phyloP scores from a whole-genome alignment of 2,329 filamentous ascomycete genomes.

The Pseudogymnoascus sp. region DNA sequence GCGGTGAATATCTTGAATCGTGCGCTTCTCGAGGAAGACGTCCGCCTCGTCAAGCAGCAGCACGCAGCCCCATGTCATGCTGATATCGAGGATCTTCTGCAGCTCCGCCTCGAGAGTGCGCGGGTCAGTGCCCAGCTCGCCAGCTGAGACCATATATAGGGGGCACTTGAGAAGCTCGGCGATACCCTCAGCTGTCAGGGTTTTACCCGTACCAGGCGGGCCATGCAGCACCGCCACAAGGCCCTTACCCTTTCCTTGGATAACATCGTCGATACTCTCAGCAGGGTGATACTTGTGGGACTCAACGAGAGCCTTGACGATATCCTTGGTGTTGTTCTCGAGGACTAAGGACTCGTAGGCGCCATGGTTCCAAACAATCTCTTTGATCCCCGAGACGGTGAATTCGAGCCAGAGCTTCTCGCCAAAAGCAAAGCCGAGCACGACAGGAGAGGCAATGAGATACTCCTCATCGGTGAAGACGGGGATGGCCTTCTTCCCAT shows the following conservation, averaged over 20 bases:
- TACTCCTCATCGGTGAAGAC: conserved; percentile 76
- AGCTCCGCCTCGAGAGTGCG: conserved; percentile 65
- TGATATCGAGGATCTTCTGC: conserved; percentile 77
- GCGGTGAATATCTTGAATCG: conserved; percentile 73
- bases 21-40: conserved; percentile 74
- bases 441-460: conserved; percentile 72
- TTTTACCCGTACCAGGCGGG: conserved; percentile 81
- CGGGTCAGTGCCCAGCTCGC: conserved; percentile 73
- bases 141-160: conserved; percentile 73
- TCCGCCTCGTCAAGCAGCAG: conserved; percentile 80
- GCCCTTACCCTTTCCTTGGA: conserved; percentile 77
- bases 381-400: conserved; percentile 65
- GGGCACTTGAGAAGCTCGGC: conserved; percentile 75
- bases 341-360: conserved; percentile 79
- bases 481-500: conserved; percentile 29
- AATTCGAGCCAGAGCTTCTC: conserved; percentile 91
- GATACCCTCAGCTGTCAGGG: conserved; percentile 78
- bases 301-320: conserved; percentile 74
- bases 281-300: conserved; percentile 76
- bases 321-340: conserved; percentile 48
- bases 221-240: conserved; percentile 76
- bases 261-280: conserved; percentile 74
- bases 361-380: conserved; percentile 76
- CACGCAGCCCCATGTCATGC: conserved; percentile 78
- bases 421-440: conserved; percentile 77